A percentile compares a stretch with the other conserved stretches of the same genome.
phyloP scores from a whole-genome alignment of 495 filamentous ascomycete genomes.

The Staphylotrichum longicolle region DNA sequence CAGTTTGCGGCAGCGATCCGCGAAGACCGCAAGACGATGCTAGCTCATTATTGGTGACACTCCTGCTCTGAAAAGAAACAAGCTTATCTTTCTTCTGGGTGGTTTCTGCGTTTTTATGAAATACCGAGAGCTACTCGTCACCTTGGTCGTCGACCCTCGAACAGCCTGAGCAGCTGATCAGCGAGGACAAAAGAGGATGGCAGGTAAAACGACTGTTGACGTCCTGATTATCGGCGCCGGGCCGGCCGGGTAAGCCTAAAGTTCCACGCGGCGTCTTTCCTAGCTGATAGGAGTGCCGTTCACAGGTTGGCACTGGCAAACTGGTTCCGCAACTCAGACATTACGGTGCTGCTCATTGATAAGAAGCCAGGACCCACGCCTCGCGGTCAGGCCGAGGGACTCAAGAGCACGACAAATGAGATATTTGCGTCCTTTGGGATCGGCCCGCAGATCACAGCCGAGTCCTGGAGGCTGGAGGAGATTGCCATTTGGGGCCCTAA shows the following conservation, averaged over 20 bases:
- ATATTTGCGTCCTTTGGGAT: conserved; percentile 26
- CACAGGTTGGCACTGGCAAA: conserved; percentile 20
- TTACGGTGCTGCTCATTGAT: conserved; percentile 21
- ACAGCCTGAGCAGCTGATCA: too few species aligned
- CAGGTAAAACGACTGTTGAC: conserved; percentile 35
- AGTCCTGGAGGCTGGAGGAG: conserved; percentile 27
- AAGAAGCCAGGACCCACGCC: conserved; percentile 20
- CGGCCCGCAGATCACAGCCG: conserved; percentile 15
- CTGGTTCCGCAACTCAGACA: conserved; percentile 23
- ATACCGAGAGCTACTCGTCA: too few species aligned
- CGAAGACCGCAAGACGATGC: too few species aligned
- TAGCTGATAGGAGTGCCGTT: conserved; percentile 43
- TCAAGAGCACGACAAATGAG: conserved; percentile 26
- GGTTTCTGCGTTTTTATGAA: too few species aligned
- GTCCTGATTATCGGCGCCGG: conserved; percentile 65
- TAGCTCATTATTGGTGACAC: too few species aligned
- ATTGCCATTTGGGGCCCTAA: conserved; percentile 23
- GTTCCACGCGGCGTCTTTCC: conserved; percentile 35
- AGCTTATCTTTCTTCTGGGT: too few species aligned
- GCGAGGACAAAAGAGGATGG: not conserved
- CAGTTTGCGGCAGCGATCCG: too few species aligned
- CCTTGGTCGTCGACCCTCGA: too few species aligned
- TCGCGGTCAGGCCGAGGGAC: conserved; percentile 24
- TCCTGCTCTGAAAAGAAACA: too few species aligned
- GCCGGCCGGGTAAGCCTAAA: conserved; percentile 58